Conservation (phyloP, 163 green algal species). For the Chloroidium sp. region DNA sequence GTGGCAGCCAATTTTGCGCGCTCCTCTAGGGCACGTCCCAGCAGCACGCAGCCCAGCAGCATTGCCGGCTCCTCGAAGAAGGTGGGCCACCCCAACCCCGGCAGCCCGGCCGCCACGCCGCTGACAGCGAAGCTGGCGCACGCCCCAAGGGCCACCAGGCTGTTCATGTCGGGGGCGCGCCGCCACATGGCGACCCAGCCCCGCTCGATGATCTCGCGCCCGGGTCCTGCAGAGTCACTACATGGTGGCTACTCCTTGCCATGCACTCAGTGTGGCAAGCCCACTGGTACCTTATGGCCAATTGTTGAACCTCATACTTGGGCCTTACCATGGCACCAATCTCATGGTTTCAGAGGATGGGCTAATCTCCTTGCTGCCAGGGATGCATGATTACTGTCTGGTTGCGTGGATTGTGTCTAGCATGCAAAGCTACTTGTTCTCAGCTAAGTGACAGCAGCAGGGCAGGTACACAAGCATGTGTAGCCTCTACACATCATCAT, state of each 20-base stretch:
- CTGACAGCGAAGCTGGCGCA: constrained; percentile 61
- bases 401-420: neutral
- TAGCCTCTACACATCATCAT: too few relatives aligned
- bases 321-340: neutral
- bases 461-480: too few relatives aligned
- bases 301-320: neutral
- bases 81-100: constrained; percentile 77
- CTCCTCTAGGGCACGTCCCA: constrained; percentile 76
- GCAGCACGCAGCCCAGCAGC: constrained; percentile 80
- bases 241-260: neutral
- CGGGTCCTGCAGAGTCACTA: constrained; percentile 48
- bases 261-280: neutral
- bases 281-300: neutral
- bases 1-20: constrained; percentile 75
- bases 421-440: too few relatives aligned
- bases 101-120: constrained; percentile 55
- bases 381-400: neutral
- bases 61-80: constrained; percentile 97
- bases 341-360: neutral
- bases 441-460: too few relatives aligned
- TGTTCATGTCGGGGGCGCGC: constrained; percentile 83
- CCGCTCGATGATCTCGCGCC: constrained; percentile 67
- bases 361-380: neutral
- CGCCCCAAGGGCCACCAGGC: constrained; percentile 78
- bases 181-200: constrained; percentile 45